These are phyloP conservation scores for Leishmania mexicana DNA, from an alignment of 208 protist genomes.

Conservation along the genomic window DNA sequence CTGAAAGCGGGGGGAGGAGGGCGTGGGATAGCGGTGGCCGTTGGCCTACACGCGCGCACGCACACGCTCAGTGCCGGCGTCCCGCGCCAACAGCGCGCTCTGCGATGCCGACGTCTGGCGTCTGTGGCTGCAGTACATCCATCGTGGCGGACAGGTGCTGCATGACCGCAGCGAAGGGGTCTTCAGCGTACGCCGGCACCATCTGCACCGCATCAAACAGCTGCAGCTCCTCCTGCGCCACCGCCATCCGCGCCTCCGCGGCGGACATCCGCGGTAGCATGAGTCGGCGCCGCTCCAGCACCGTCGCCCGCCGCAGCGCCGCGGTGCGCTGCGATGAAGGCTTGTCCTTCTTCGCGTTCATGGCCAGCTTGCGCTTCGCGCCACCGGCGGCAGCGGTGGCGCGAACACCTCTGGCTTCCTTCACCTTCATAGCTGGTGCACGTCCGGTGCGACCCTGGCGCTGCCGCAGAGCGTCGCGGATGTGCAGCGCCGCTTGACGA, in stretches of 20 bases:
- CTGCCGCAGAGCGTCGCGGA: constrained; percentile 30
- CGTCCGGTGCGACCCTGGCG: constrained; percentile 19
- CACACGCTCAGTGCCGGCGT: constrained; percentile 6
- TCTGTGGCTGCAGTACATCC: constrained; percentile 72
- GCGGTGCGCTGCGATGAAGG: constrained; percentile 13
- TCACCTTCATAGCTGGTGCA: neutral
- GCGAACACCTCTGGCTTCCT: neutral
- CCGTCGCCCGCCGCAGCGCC: constrained; percentile 21
- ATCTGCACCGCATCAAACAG: constrained; percentile 62
- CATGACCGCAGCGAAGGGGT: constrained; percentile 67
- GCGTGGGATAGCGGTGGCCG: neutral
- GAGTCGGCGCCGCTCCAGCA: constrained; percentile 14
- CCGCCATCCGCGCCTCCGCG: constrained; percentile 52
- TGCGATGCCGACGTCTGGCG: constrained; percentile 60
- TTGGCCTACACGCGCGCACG: neutral
- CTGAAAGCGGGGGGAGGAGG: neutral
- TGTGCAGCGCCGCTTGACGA: constrained; percentile 12
- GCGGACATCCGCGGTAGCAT: constrained; percentile 20
- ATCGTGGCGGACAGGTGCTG: constrained; percentile 65
- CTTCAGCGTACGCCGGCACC: constrained; percentile 42
- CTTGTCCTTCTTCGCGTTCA: constrained; percentile 22
- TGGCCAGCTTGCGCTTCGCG: constrained; percentile 7
- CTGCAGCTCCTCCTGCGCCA: constrained; percentile 52
- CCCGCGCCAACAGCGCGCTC: neutral
- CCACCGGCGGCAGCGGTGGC: neutral